Conservation (phyloP, 1,284 basidiomycete species). For the Xerocomus amazonicus region DNA sequence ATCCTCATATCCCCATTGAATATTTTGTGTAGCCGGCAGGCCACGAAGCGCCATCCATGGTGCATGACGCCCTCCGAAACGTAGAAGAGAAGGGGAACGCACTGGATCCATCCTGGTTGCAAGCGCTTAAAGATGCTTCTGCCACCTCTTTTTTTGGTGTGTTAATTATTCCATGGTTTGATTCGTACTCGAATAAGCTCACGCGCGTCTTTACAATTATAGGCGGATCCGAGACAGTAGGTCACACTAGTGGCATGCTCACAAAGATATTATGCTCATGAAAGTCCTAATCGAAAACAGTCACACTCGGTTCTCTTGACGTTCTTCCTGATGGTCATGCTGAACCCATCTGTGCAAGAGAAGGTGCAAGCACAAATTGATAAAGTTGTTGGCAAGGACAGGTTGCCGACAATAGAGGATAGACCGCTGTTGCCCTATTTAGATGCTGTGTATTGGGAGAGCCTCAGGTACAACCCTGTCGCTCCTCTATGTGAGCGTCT, state of each 20-base stretch:
- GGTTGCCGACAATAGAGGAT: conserved; percentile 33
- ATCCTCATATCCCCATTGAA: neutral
- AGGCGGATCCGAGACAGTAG: conserved; percentile 18
- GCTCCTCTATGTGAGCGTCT: conserved; percentile 14
- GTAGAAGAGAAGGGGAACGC: neutral
- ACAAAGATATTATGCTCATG: neutral
- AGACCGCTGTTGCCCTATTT: conserved; percentile 30
- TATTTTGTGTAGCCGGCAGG: neutral
- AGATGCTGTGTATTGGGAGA: conserved; percentile 30
- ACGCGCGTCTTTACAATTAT: neutral
- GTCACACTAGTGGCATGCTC: neutral
- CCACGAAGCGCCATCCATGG: conserved; percentile 7
- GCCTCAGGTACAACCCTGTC: conserved; percentile 8
- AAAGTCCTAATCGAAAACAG: neutral
- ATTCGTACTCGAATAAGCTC: neutral
- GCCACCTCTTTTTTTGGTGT: conserved; percentile 15
- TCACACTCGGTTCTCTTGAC: conserved; percentile 12
- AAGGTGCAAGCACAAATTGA: conserved; percentile 35
- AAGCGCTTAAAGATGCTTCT: conserved; percentile 10
- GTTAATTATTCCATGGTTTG: neutral
- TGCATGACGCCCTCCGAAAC: conserved; percentile 5
- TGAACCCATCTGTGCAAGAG: conserved; percentile 30
- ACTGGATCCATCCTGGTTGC: neutral
- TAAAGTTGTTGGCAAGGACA: conserved; percentile 24
- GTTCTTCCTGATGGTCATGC: conserved; percentile 36